Base-by-base conservation (phyloP, 176 grass and related monocot species). In the Oryza brachyantha region DNA sequence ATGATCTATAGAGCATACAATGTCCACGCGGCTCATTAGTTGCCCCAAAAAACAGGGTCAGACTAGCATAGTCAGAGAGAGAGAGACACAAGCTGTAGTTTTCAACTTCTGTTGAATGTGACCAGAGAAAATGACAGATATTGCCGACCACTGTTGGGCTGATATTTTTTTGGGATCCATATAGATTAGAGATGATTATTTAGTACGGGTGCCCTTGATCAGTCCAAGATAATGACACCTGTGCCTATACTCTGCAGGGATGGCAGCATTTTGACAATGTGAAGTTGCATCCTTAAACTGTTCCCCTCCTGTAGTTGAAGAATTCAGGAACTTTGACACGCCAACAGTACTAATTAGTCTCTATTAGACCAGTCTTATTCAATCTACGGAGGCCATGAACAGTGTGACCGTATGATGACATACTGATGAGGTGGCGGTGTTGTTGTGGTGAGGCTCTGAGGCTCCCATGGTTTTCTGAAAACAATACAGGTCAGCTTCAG, bases 331-430 rank as follows among this genome's bases (percentile, higher is more conserved):
- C 31, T 4, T 31, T 77, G 37, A 43, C 8, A 22, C 8, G 17
- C n/a, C n/a, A 34, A 8, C 16, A 64, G 19, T 10, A 64, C 60
- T n/a, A n/a, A n/a, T n/a, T n/a, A n/a, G n/a, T n/a, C n/a, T n/a
- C n/a, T 62, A 28, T 62, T 62, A 29, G 61, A 63, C 28, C 61
- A 31, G 61, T 22, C 64, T 24, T 5, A 7, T 13, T 38, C 35
- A 67, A 21, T 38, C 10, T 22, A 39, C 11, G 29, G 25, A 8
- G 29, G 29, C 2, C 13, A 32, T 0, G 28, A 69, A 84, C 27
- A 37, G 72, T 28, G 72, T 77, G 64, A 77, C 81, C 45, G 22
- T 31, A 73, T 29, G 46, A 59, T 81, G 79, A 81, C 68, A 58
- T 28, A 36, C 57, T 42, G 59, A 39, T 77, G 58, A 72, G 28